These are phyloP conservation scores for Mortierella antarctica DNA, from an alignment of 192 early-diverging fungal species.

Conservation along the genomic window DNA sequence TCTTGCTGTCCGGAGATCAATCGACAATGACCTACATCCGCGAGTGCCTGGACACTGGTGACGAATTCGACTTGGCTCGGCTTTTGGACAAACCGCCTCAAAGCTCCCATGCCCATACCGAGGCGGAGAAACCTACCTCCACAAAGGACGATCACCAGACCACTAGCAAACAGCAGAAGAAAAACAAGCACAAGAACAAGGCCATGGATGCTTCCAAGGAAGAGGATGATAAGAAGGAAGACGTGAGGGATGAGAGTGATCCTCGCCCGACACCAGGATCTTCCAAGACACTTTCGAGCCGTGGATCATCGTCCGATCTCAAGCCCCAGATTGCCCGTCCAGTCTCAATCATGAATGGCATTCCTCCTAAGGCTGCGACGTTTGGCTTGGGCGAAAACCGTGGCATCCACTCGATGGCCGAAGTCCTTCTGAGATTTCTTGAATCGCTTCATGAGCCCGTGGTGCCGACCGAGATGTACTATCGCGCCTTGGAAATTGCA, in stretches of 20 bases:
- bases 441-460: constrained; percentile 79
- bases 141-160: not conserved
- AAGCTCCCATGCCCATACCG: not conserved
- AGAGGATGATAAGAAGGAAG: constrained; percentile 21
- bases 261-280: constrained; percentile 16
- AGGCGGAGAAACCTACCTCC: not conserved
- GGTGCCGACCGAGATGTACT: constrained; percentile 72
- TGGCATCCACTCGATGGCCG: constrained; percentile 74
- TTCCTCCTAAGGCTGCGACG: constrained; percentile 49
- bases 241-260: constrained; percentile 42
- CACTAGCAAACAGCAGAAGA: constrained; percentile 2
- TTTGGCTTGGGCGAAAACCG: constrained; percentile 64
- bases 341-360: constrained; percentile 60
- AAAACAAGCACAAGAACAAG: not conserved
- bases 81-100: constrained; percentile 38
- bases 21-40: constrained; percentile 71
- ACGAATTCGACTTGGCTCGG: constrained; percentile 67
- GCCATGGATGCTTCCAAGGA: no score
- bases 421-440: constrained; percentile 76
- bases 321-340: constrained; percentile 55
- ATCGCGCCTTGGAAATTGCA: constrained; percentile 70
- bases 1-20: constrained; percentile 71
- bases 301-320: constrained; percentile 46
- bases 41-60: constrained; percentile 84
- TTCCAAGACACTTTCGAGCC: constrained; percentile 16